Percentiles rank a stretch among this genome's conserved stretches.
Conservation (phyloP, 768 basidiomycete genomes). For the Amyloporia xantha region DNA sequence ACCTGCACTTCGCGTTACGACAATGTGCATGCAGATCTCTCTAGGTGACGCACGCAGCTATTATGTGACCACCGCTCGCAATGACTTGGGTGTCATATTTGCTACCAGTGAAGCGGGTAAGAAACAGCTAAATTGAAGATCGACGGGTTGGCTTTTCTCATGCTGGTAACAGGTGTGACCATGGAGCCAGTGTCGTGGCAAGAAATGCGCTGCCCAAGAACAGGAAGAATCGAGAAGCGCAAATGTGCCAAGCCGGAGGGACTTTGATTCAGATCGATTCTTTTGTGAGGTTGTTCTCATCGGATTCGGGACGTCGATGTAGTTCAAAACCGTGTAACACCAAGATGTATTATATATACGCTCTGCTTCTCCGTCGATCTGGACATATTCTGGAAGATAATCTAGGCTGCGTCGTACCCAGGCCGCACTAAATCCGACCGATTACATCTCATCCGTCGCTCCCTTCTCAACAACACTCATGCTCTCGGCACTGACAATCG, state of each 20-base stretch:
- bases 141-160: neutral
- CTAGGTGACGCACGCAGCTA: constrained; percentile 89
- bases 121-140: constrained; percentile 12
- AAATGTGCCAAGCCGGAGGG: constrained; percentile 85
- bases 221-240: constrained; percentile 70
- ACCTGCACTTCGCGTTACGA: too few relatives aligned
- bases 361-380: too few relatives aligned
- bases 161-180: constrained; percentile 34
- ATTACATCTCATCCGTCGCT: too few relatives aligned
- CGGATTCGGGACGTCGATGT: too few relatives aligned
- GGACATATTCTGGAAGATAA: too few relatives aligned
- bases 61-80: constrained; percentile 85
- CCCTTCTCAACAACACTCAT: too few relatives aligned
- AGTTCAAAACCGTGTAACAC: too few relatives aligned
- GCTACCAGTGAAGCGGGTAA: constrained; percentile 82
- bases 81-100: constrained; percentile 88
- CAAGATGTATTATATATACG: neutral
- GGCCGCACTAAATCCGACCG: too few relatives aligned
- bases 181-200: constrained; percentile 88
- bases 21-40: constrained; percentile 54
- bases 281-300: neutral
- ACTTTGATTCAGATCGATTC: constrained; percentile 26
- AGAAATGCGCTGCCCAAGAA: constrained; percentile 84
- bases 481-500: too few relatives aligned
- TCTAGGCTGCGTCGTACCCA: too few relatives aligned